Base-by-base conservation (phyloP, 257 asterid species). In the Lithospermum erythrorhizon region DNA sequence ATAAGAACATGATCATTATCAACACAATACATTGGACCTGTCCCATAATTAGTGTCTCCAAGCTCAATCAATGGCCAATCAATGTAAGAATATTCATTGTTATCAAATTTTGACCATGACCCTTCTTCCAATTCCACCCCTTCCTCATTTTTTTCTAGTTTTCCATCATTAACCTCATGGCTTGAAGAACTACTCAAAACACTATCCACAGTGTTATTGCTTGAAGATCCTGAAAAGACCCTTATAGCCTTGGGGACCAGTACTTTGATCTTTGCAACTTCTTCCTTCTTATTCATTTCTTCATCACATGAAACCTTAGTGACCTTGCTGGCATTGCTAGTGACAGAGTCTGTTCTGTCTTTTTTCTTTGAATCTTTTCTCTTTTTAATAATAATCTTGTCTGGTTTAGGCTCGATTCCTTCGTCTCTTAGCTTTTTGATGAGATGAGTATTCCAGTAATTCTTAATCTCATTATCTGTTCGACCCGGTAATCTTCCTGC, bases 401-500 rank as follows among this genome's bases (percentile, higher is more conserved):
- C 54, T 9, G 67, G 27, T 6, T 57, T 72, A n/a, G 81, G 74
- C 13, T 62, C 53, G 62, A 76, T 55, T 16, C 73, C 75, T 0
- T 56, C 51, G 3, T 21, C 51, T 41, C 68, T 61, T 32, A 82
- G 78, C 62, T 79, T 79, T 70, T 78, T 84, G 72, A 73, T 72
- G 53, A 87, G 77, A 53, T 80, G 79, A 0, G 87, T 82, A 73
- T 86, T 86, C 95, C 95, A 85, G 68, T 85, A 67, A 66, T 82
- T 85, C 41, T 85, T 85, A 25, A 85, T 80, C 81, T 85, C 95
- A 73, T 86, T 86, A 68, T 86, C 95, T 7, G 91, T 86, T 72
- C 95, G 84, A 63, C 95, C 90, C 0, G 95, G 82, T 73, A 87
- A 79, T 52, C 88, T 66, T 35, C 87, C 90, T 0, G 95, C 94